Evolutionary conservation across 2,329 filamentous ascomycete genomes (phyloP).

Genomic region (Microdochium trichocladiopsis): DNA sequence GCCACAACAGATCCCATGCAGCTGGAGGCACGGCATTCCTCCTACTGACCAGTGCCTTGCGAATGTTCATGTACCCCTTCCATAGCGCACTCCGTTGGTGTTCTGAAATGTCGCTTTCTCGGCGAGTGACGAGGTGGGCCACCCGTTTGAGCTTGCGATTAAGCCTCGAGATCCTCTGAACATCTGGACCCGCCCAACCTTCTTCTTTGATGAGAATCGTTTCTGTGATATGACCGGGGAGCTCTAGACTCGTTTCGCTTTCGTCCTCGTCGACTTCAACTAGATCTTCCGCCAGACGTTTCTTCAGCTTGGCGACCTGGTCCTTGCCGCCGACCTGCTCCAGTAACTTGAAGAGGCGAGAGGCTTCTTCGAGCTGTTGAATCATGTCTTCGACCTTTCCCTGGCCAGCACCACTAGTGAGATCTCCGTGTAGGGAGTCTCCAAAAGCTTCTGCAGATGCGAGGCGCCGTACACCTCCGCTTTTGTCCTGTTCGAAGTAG

Average conservation of each 20-base stretch:
- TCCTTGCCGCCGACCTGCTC: slow-evolving; percentile 18
- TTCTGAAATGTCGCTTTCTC: background rate
- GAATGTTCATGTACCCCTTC: slow-evolving; percentile 41
- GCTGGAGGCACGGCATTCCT: slow-evolving; percentile 51
- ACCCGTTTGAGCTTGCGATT: background rate
- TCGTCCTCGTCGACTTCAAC: background rate
- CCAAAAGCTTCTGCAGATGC: slow-evolving; percentile 30
- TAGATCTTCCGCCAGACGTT: slow-evolving; percentile 9
- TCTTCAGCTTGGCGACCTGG: slow-evolving; percentile 19
- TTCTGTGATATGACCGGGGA: background rate
- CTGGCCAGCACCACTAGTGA: slow-evolving; percentile 21
- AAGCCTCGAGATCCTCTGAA: background rate
- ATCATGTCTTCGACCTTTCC: slow-evolving; percentile 29
- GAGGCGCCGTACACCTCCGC: slow-evolving; percentile 29
- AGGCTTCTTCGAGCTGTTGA: slow-evolving; percentile 21
- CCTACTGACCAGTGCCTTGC: slow-evolving; percentile 32
- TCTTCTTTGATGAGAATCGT: background rate
- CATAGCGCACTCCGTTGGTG: slow-evolving; percentile 23
- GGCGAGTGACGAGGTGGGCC: background rate
- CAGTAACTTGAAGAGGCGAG: slow-evolving; percentile 14
- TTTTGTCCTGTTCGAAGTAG: slow-evolving; percentile 40
- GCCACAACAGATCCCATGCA: slow-evolving; percentile 62
- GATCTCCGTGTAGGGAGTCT: slow-evolving; percentile 27
- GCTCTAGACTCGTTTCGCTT: background rate
- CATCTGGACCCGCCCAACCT: background rate